Evolutionary conservation across 192 early-diverging fungal genomes (phyloP), one percentile per base, ranked within the genome.

Genomic region (Umbelopsis sp.): DNA sequence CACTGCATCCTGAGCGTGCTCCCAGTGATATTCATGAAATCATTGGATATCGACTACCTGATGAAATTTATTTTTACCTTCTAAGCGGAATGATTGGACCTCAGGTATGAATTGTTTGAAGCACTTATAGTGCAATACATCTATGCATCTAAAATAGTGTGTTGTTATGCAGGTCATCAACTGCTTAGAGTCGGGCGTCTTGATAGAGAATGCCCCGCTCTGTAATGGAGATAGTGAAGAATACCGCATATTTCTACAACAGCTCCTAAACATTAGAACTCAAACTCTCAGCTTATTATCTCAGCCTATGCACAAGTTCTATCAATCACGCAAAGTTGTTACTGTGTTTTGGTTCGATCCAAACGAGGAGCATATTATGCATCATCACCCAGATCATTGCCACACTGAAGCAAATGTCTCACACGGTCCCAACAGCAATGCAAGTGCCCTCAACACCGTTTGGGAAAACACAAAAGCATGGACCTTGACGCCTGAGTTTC

Each of bases 11-110:
- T 16, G 81, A 79, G 1, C 71, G 81, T 7, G 91, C 91, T 22
- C 92, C 92, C 9, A 89, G 81, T 66, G 92, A 94, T 69, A 83
- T 94, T 61, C 92, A 94, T 67, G 92, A 93, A 52, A 84, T 93
- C 30, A 89, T 94, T 74, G 92, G 92, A 9, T 91, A 89, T 73
- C 83, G 91, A 18, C 82, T 94, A 46, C 92, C 92, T 1, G 85
- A 88, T 46, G 81, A 82, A 27, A 77, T 89, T 10, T 92, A 94
- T 53, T 89, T 87, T 69, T 89, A 88, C 69, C 73, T 94, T 23
- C 86, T 86, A 10, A 86, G 78, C 21, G 90, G 92, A 22, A 52
- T 90, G 15, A 74, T 94, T 22, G 83, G 86, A 10, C 87, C 89
- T 50, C 87, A 84, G 45, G 80, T 86, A 49, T 46, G 13, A 8